phyloP scores from a whole-genome alignment of 2,329 filamentous ascomycete species.

The Nothopassalora personata region DNA sequence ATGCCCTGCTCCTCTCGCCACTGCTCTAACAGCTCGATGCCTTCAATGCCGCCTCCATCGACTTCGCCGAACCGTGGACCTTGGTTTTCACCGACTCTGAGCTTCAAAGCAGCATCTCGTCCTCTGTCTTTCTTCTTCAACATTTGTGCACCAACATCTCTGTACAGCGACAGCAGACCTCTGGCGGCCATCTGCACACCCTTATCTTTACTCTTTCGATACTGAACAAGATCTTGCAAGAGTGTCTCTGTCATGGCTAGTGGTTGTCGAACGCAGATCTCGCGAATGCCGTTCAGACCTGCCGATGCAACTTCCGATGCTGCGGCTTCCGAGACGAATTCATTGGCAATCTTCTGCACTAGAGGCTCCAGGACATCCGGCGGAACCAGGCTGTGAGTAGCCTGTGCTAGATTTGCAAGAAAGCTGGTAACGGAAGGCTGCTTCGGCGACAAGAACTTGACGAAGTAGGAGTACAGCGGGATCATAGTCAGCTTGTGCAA shows the following conservation, averaged over 20 bases:
- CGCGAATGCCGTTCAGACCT: slow-evolving; percentile 88
- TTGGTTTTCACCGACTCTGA: slow-evolving; percentile 69
- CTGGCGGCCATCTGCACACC: slow-evolving; percentile 98
- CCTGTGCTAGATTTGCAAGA: slow-evolving; percentile 85
- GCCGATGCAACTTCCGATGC: slow-evolving; percentile 87
- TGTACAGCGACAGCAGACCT: slow-evolving; percentile 81
- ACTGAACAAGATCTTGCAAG: slow-evolving; percentile 92
- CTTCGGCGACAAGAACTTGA: slow-evolving; percentile 78
- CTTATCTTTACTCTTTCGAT: slow-evolving; percentile 96
- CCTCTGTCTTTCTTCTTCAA: slow-evolving; percentile 85
- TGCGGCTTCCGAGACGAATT: slow-evolving; percentile 93
- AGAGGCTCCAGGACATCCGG: slow-evolving; percentile 88
- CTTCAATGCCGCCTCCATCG: slow-evolving; percentile 76
- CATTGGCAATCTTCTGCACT: slow-evolving; percentile 92
- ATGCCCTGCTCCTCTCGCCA: slow-evolving; percentile 88
- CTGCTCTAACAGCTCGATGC: slow-evolving; percentile 81
- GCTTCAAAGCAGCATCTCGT: slow-evolving; percentile 79
- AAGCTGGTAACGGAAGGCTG: slow-evolving; percentile 91
- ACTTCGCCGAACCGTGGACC: slow-evolving; percentile 80
- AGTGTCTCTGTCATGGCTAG: slow-evolving; percentile 94
- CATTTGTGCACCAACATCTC: slow-evolving; percentile 85
- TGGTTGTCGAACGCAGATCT: slow-evolving; percentile 87
- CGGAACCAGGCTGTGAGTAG: slow-evolving; percentile 83
- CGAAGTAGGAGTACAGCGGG: slow-evolving; percentile 91
- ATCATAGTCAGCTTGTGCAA: slow-evolving; percentile 88